phyloP scores from a whole-genome alignment of 768 basidiomycete species.

The Albatrellus ellisii region DNA sequence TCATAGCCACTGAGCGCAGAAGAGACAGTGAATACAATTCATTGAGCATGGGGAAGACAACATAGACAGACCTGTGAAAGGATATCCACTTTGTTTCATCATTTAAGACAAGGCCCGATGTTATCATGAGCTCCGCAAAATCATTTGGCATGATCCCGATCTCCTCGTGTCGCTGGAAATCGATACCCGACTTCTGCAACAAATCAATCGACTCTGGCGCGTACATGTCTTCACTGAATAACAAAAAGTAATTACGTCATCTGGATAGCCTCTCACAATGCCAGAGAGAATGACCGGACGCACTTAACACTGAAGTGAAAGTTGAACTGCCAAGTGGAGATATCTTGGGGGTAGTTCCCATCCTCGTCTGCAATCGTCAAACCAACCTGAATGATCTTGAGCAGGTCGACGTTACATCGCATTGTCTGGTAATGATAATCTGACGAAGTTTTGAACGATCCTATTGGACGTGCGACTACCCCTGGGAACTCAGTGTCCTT shows the following conservation, averaged over 20 bases:
- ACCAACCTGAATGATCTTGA: constrained; percentile 96
- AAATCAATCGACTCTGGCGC: constrained; percentile 96
- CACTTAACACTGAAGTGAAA: constrained; percentile 87
- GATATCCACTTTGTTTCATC: constrained; percentile 94
- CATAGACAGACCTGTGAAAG: constrained; percentile 75
- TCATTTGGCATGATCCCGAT: constrained; percentile 86
- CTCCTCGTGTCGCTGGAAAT: constrained; percentile 88
- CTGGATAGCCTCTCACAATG: background rate
- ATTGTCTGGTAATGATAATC: constrained; percentile 99
- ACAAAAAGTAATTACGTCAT: constrained; percentile 14
- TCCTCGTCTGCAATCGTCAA: constrained; percentile 91
- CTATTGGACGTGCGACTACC: constrained; percentile 94
- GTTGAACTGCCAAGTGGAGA: constrained; percentile 98
- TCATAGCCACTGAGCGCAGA: constrained; percentile 72
- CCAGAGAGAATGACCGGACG: constrained; percentile 18
- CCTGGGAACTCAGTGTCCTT: constrained; percentile 99
- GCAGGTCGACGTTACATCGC: constrained; percentile 96
- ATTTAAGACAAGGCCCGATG: constrained; percentile 82
- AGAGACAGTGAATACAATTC: background rate
- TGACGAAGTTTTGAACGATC: constrained; percentile 88
- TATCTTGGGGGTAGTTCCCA: constrained; percentile 81
- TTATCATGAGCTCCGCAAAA: constrained; percentile 95
- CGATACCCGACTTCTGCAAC: constrained; percentile 88
- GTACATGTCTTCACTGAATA: constrained; percentile 87
- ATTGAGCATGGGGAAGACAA: background rate